Evolutionary conservation across 2,329 filamentous ascomycete genomes (phyloP).

Genomic region (Epichloe uncinata): DNA sequence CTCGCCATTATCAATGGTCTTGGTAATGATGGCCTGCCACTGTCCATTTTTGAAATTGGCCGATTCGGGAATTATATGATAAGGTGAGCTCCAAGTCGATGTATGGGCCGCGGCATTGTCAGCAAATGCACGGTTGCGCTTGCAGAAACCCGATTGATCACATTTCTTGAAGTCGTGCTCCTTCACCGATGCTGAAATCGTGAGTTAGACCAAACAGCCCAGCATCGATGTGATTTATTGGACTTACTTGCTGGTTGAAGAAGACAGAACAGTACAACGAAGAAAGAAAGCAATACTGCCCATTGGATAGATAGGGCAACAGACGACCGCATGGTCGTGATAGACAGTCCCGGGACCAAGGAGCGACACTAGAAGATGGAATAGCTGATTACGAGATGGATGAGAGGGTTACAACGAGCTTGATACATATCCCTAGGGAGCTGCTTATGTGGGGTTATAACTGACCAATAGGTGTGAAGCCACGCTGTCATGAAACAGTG

Average conservation of each 20-base stretch:
- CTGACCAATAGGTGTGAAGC: conserved; percentile 1
- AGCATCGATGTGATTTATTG: not conserved
- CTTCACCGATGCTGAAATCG: conserved; percentile 61
- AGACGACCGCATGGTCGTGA: conserved; percentile 34
- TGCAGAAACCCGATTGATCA: conserved; percentile 91
- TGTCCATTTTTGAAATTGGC: conserved; percentile 67
- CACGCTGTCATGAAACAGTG: not conserved
- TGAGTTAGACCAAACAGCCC: not conserved
- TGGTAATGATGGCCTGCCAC: conserved; percentile 68
- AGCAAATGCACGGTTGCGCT: conserved; percentile 81
- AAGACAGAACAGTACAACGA: conserved; percentile 45
- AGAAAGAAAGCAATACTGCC: conserved; percentile 48
- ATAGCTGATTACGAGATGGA: not conserved
- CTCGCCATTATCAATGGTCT: conserved; percentile 54
- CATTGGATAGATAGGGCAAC: conserved; percentile 44
- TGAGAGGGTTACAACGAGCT: conserved; percentile 1
- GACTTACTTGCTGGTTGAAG: conserved; percentile 50
- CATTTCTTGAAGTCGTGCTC: conserved; percentile 97
- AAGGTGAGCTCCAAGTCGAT: conserved; percentile 65
- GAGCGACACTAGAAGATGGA: not conserved
- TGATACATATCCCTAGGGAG: not conserved
- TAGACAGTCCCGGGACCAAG: conserved; percentile 8
- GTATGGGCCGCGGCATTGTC: conserved; percentile 56
- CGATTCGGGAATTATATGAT: conserved; percentile 58
- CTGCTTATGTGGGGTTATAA: not conserved